Evolutionary conservation across 805 yeast species (phyloP).

Genomic region (Komagataella kurtzmanii): DNA sequence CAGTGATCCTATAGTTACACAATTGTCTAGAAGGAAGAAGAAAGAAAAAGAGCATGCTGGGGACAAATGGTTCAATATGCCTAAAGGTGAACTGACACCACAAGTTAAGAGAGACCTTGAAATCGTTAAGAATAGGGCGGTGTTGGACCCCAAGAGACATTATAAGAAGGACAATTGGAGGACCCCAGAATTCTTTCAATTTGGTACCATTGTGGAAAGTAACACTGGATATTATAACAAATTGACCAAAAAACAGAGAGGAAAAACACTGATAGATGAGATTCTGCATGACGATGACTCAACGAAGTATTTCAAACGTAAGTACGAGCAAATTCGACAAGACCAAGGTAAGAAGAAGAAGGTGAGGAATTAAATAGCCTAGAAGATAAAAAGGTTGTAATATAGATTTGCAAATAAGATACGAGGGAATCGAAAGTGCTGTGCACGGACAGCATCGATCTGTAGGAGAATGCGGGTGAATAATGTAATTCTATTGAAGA

Average conservation of each 20-base stretch:
- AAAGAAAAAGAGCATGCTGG: slow-evolving; percentile 27
- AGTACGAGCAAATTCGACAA: slow-evolving; percentile 67
- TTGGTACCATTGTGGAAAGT: slow-evolving; percentile 81
- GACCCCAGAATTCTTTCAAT: slow-evolving; percentile 68
- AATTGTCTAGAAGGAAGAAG: slow-evolving; percentile 2
- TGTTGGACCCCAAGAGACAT: slow-evolving; percentile 89
- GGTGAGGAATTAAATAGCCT: slow-evolving; percentile 8
- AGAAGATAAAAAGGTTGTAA: neutral
- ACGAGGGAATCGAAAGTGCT: neutral
- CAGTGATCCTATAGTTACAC: slow-evolving; percentile 7
- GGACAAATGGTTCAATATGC: slow-evolving; percentile 68
- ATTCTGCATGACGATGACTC: slow-evolving; percentile 61
- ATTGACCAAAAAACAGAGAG: slow-evolving; percentile 58
- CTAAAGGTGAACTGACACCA: slow-evolving; percentile 62
- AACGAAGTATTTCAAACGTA: slow-evolving; percentile 70
- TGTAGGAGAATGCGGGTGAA: too few relatives aligned
- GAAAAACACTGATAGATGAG: slow-evolving; percentile 70
- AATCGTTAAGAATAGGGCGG: slow-evolving; percentile 75
- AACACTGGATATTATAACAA: slow-evolving; percentile 66
- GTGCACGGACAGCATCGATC: too few relatives aligned
- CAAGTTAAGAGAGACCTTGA: slow-evolving; percentile 63
- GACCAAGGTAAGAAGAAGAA: slow-evolving; percentile 51
- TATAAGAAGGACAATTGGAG: slow-evolving; percentile 79
- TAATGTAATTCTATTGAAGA: too few relatives aligned
- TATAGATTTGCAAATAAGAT: neutral